Conservation (phyloP, 495 filamentous ascomycete species). For the Penicillium steckii region DNA sequence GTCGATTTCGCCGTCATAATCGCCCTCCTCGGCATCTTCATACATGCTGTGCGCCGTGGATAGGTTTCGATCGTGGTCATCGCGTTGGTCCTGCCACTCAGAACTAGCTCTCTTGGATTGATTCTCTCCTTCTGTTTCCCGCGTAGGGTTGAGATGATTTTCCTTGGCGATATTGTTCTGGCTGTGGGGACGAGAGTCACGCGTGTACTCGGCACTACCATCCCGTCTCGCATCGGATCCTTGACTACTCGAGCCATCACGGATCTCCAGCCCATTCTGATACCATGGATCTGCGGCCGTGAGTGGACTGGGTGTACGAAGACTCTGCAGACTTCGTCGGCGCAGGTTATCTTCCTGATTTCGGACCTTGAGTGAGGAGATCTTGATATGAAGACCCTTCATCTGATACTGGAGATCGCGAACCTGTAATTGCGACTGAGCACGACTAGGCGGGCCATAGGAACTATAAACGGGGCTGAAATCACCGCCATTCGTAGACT, state of each 20-base stretch:
- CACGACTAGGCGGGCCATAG: slow-evolving; percentile 38
- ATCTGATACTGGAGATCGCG: slow-evolving; percentile 87
- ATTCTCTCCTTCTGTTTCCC: background rate
- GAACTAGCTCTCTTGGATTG: background rate
- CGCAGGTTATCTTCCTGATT: slow-evolving; percentile 79
- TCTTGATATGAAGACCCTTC: slow-evolving; percentile 87
- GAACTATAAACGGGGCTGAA: slow-evolving; percentile 38
- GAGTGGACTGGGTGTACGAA: slow-evolving; percentile 83
- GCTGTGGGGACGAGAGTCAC: slow-evolving; percentile 9
- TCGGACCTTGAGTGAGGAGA: slow-evolving; percentile 80
- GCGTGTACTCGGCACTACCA: slow-evolving; percentile 18
- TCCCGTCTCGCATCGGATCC: slow-evolving; percentile 21
- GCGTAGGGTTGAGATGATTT: background rate
- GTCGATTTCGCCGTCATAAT: slow-evolving; percentile 49
- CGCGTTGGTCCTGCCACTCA: slow-evolving; percentile 3
- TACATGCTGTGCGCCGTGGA: slow-evolving; percentile 54
- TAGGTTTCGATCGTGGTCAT: slow-evolving; percentile 28
- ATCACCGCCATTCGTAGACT: slow-evolving; percentile 32
- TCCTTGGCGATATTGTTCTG: background rate
- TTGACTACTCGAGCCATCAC: slow-evolving; percentile 27
- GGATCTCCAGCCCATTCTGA: slow-evolving; percentile 48
- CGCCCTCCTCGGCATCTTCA: slow-evolving; percentile 56
- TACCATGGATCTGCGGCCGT: slow-evolving; percentile 79
- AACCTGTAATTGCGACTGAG: slow-evolving; percentile 64
- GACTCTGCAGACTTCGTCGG: slow-evolving; percentile 77